phyloP scores from a whole-genome alignment of 2,329 filamentous ascomycete species.

The Coleophoma eucalyptorum region DNA sequence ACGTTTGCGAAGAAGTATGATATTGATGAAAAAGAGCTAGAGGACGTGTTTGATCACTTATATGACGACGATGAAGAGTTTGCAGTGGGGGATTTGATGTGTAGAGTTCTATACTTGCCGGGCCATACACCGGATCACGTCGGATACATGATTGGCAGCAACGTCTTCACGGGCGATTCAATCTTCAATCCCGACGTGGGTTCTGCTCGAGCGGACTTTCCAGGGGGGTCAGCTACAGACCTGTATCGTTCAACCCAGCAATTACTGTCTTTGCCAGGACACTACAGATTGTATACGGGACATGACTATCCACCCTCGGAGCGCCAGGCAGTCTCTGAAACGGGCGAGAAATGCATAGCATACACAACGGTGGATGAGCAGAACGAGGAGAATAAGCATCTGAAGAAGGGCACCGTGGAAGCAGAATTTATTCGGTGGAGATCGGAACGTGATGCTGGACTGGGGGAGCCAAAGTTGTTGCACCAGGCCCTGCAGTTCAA shows the following conservation, averaged over 20 bases:
- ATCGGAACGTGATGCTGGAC: constrained; percentile 35
- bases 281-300: constrained; percentile 48
- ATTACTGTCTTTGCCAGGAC: constrained; percentile 36
- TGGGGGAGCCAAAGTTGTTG: constrained; percentile 42
- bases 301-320: constrained; percentile 47
- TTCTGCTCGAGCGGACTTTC: constrained; percentile 50
- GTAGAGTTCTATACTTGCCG: constrained; percentile 48
- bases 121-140: constrained; percentile 59
- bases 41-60: constrained; percentile 45
- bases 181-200: constrained; percentile 50
- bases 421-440: constrained; percentile 42
- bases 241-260: constrained; percentile 40
- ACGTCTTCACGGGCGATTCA: constrained; percentile 49
- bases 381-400: constrained; percentile 41
- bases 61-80: constrained; percentile 52
- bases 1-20: constrained; percentile 45
- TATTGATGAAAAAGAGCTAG: constrained; percentile 36
- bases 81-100: constrained; percentile 41
- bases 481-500: constrained; percentile 50
- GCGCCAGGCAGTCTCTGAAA: constrained; percentile 13
- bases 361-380: constrained; percentile 44
- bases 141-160: constrained; percentile 50
- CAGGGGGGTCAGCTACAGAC: constrained; percentile 40
- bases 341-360: constrained; percentile 26
- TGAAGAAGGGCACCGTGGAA: constrained; percentile 36